Percentiles rank a stretch among this genome's conserved stretches.
Conservation (phyloP, 805 yeast species). For the Tetrapisispora iriomotensis region DNA sequence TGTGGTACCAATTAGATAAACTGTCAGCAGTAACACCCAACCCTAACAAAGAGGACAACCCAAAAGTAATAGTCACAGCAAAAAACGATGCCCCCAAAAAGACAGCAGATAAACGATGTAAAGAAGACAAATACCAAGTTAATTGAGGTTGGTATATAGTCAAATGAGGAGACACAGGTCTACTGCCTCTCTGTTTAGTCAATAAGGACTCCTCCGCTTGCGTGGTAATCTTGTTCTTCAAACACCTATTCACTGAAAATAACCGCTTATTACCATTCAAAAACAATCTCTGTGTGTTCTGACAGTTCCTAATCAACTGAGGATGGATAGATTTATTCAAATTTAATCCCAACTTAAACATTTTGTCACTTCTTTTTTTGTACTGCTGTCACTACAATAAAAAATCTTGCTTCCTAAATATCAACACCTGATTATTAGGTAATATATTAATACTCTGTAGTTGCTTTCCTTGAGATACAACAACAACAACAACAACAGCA, state of each 20-base stretch:
- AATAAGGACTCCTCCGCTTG: slow-evolving; percentile 61
- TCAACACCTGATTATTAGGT: too few relatives aligned
- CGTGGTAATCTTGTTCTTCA: slow-evolving; percentile 32
- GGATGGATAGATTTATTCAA: background rate
- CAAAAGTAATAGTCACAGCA: slow-evolving; percentile 66
- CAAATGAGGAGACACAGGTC: slow-evolving; percentile 89
- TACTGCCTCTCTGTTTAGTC: slow-evolving; percentile 69
- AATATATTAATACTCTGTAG: too few relatives aligned
- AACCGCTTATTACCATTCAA: background rate
- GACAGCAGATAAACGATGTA: slow-evolving; percentile 86
- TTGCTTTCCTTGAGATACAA: too few relatives aligned
- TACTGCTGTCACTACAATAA: too few relatives aligned
- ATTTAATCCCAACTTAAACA: slow-evolving; percentile 1
- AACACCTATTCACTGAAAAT: background rate
- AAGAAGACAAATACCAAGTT: slow-evolving; percentile 68
- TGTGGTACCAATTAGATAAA: slow-evolving; percentile 34
- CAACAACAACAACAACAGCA: too few relatives aligned
- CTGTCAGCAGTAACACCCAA: slow-evolving; percentile 30
- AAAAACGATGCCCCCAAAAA: slow-evolving; percentile 71
- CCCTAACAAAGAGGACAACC: slow-evolving; percentile 58
- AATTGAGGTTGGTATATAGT: slow-evolving; percentile 85
- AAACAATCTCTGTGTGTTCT: background rate
- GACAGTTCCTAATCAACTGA: background rate
- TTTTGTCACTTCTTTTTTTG: too few relatives aligned
- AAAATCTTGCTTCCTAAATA: too few relatives aligned